These are phyloP conservation scores for Omphalea diandra DNA, from an alignment of 441 rosid species.

Conservation along the genomic window DNA sequence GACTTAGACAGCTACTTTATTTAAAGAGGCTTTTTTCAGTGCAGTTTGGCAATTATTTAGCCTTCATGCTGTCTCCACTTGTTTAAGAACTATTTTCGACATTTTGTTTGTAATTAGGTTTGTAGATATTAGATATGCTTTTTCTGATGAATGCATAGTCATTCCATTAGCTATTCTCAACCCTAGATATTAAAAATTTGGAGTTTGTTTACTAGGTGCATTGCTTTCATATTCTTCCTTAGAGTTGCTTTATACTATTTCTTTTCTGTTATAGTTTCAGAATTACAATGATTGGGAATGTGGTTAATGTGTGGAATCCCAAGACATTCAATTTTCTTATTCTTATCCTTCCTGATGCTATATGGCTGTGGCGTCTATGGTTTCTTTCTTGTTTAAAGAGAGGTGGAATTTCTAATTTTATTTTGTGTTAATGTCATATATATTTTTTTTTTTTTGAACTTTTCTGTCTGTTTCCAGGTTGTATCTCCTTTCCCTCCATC, in stretches of 20 bases:
- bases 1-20: background rate
- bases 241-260: background rate
- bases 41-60: background rate
- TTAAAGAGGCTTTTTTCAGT: background rate
- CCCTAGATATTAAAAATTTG: background rate
- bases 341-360: background rate
- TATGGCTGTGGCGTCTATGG: background rate
- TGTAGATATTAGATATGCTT: background rate
- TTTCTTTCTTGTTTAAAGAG: constrained; percentile 1
- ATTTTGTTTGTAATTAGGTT: background rate
- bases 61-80: background rate
- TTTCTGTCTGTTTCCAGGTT: constrained; percentile 45
- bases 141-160: background rate
- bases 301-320: background rate
- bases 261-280: background rate
- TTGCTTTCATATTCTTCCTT: background rate
- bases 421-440: background rate
- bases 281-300: background rate
- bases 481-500: constrained; percentile 94
- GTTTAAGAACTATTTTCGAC: background rate
- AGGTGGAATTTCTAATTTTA: background rate
- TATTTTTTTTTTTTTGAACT: background rate
- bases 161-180: background rate
- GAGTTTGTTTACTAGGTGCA: background rate
- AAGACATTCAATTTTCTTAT: background rate